Percentiles rank a stretch among this genome's conserved stretches.
These are phyloP conservation scores for Pyrus hybrid DNA, from an alignment of 331 rosid species.

Conservation along the genomic window DNA sequence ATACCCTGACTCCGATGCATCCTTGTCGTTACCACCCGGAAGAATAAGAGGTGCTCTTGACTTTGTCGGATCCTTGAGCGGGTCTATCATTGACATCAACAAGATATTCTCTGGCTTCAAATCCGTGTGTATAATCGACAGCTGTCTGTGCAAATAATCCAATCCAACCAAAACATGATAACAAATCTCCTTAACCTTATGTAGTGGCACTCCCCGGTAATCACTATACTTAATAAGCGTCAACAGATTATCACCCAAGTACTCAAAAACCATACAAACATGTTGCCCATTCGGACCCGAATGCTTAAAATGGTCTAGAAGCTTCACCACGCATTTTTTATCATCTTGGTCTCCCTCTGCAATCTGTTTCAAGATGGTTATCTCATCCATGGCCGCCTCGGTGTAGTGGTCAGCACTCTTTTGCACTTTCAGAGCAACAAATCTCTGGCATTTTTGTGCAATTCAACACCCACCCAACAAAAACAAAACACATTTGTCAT, in stretches of 20 bases:
- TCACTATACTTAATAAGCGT: constrained; percentile 82
- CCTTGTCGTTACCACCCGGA: constrained; percentile 48
- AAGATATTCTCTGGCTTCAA: constrained; percentile 88
- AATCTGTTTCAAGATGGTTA: constrained; percentile 81
- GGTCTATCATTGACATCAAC: constrained; percentile 69
- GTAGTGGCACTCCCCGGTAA: constrained; percentile 73
- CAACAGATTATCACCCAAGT: constrained; percentile 85
- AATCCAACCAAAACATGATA: constrained; percentile 77
- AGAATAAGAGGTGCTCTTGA: constrained; percentile 63
- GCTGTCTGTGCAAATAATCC: constrained; percentile 93
- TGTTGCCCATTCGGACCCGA: constrained; percentile 94
- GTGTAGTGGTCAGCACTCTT: constrained; percentile 99
- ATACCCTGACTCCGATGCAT: constrained; percentile 34
- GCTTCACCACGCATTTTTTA: constrained; percentile 88
- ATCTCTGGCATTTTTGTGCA: constrained; percentile 46
- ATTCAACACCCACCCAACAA: not conserved
- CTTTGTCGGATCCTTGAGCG: constrained; percentile 77
- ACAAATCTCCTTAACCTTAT: constrained; percentile 87
- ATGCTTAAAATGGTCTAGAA: constrained; percentile 93
- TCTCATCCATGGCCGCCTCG: constrained; percentile 95
- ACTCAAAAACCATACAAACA: constrained; percentile 94
- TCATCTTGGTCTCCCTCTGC: constrained; percentile 83
- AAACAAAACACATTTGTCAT: not conserved
- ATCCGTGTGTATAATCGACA: constrained; percentile 91
- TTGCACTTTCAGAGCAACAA: constrained; percentile 91